phyloP scores from a whole-genome alignment of 768 basidiomycete genomes.

The Crucibulum laeve region DNA sequence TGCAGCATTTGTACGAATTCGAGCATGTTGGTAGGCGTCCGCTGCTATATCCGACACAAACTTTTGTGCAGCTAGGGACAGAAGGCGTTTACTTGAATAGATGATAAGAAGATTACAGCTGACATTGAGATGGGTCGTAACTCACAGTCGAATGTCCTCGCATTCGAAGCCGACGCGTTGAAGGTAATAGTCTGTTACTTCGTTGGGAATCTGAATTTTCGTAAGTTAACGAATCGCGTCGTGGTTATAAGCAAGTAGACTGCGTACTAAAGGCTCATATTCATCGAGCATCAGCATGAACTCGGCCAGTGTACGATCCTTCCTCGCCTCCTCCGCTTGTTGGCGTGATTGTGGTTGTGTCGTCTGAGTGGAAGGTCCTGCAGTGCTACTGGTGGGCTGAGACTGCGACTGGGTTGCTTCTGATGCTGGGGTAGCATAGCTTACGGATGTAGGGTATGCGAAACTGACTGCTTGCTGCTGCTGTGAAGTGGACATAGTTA shows the following conservation, averaged over 20 bases:
- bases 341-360: constrained; percentile 48
- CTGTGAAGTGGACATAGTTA: constrained; percentile 28
- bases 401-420: constrained; percentile 22
- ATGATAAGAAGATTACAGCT: neutral
- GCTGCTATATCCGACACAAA: constrained; percentile 96
- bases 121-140: constrained; percentile 2
- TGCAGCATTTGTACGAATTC: constrained; percentile 85
- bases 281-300: constrained; percentile 96
- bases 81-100: constrained; percentile 74
- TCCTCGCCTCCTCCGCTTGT: constrained; percentile 75
- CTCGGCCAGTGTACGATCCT: constrained; percentile 88
- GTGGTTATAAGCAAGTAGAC: constrained; percentile 3
- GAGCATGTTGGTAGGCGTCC: constrained; percentile 97
- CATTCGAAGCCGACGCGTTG: constrained; percentile 96
- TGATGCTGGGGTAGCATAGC: constrained; percentile 17
- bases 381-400: constrained; percentile 14
- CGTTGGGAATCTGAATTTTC: constrained; percentile 87
- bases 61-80: constrained; percentile 95
- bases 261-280: constrained; percentile 84
- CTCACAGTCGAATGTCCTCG: constrained; percentile 85
- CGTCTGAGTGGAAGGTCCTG: constrained; percentile 28
- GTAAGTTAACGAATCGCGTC: neutral
- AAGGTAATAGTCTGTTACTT: constrained; percentile 96
- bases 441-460: constrained; percentile 24
- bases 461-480: constrained; percentile 21